Base-by-base conservation (phyloP, 345 rosid species). In the Nasturtium officinale region DNA sequence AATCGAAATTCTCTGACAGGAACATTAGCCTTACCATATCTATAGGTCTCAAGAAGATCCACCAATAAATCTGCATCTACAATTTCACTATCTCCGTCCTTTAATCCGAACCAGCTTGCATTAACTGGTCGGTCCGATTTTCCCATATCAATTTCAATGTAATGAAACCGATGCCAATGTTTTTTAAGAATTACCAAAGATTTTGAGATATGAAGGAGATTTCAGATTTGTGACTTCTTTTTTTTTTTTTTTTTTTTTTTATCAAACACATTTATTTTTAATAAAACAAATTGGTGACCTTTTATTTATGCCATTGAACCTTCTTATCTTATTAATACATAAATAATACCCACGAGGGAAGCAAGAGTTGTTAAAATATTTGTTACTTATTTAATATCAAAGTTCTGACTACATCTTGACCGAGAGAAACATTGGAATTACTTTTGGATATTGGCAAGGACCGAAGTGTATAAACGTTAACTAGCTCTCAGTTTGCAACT, bases 291-390 rank as follows among this genome's bases (percentile, higher is more conserved):
- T 11, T 46, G 38, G 16, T 26, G 5, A n/a, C 12, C 20, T 48
- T 52, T 23, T 52, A 32, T 11, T 43, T n/a, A 15, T 47, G 11
- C 5, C 7, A 35, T 26, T 40, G 0, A 58, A 42, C 42, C 20
- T 48, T 50, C 13, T 67, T 16, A 23, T 25, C 28, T 26, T 5
- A 10, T 29, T 50, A 26, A 48, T 9, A 15, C 23, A 66, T 50
- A 67, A 65, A 67, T 3, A 67, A 67, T 50, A 16, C 56, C 74
- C 74, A 75, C 74, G 79, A 61, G 79, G 62, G 69, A 75, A 60
- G 79, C 79, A 75, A 74, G 73, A 68, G 69, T 37, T 1, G 5
- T 67, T 61, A 75, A 69, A 37, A n/a, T 57, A 65, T 65, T 60
- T 18, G 32, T 20, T 38, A 26, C 8, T 6, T 37, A 26, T 3